Percentiles rank a stretch among this genome's conserved stretches.
phyloP scores from a whole-genome alignment of 2,329 filamentous ascomycete species.

The Verticillium zaregamsianum region DNA sequence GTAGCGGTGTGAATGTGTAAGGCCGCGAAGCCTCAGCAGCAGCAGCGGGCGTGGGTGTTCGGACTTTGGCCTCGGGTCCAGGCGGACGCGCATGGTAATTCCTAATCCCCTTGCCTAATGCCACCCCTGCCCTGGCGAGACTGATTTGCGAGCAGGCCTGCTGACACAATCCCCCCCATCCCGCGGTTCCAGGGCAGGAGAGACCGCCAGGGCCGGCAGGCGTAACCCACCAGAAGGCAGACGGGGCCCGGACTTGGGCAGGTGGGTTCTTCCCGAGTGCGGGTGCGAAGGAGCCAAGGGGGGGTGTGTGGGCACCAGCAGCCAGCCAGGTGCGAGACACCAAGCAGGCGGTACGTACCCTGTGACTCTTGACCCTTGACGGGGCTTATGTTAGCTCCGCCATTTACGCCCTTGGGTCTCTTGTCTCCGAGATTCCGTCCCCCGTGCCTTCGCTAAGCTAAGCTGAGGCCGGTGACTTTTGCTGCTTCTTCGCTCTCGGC shows the following conservation, averaged over 20 bases:
- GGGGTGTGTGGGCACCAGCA: not conserved
- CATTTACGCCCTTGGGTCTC: not conserved
- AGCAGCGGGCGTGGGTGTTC: not conserved
- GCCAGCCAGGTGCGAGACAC: not conserved
- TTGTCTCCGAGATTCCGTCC: not conserved
- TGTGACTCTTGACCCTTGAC: not conserved
- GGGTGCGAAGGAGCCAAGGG: not conserved
- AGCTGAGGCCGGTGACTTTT: not conserved
- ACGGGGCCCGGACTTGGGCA: not conserved
- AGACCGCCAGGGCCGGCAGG: not conserved
- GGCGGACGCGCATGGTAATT: not conserved
- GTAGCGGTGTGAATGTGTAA: slow-evolving; percentile 1
- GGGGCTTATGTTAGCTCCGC: not conserved
- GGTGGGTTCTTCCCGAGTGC: not conserved
- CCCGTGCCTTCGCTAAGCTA: not conserved
- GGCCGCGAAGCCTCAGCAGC: not conserved
- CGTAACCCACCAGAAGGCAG: not conserved
- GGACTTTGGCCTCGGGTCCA: slow-evolving; percentile 4
- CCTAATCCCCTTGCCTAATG: not conserved
- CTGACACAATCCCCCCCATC: not conserved
- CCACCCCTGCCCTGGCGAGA: not conserved
- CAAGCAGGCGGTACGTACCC: not conserved
- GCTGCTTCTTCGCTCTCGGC: not conserved
- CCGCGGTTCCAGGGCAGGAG: too few relatives aligned
- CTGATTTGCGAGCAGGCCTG: not conserved